Percentiles rank a stretch among this genome's conserved stretches.
Conservation (phyloP, 2,329 filamentous ascomycete genomes). For the Malbranchea zuffiana region DNA sequence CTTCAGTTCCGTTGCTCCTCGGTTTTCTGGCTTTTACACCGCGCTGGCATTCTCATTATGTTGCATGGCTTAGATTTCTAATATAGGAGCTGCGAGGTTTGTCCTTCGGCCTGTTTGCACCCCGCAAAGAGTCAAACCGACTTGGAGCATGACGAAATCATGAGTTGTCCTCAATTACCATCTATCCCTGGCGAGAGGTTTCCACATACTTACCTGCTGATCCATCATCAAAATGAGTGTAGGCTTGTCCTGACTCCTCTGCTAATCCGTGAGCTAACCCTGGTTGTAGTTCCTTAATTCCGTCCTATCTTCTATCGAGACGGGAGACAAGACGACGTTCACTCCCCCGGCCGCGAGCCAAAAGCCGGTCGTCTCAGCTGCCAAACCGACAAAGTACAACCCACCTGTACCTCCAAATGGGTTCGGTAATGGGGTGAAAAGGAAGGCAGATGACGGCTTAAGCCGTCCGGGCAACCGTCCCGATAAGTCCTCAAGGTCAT, state of each 20-base stretch:
- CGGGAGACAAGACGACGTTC: constrained; percentile 23
- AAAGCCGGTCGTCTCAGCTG: constrained; percentile 5
- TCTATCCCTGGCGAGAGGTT: constrained; percentile 12
- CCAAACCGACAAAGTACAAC: constrained; percentile 4
- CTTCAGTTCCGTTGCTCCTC: background rate
- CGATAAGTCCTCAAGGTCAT: constrained; percentile 16
- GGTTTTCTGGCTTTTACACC: constrained; percentile 3
- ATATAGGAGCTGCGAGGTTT: background rate
- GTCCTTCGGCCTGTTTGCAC: too few species aligned
- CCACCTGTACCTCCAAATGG: constrained; percentile 12
- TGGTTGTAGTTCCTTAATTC: constrained; percentile 39
- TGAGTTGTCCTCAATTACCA: constrained; percentile 10
- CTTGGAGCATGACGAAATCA: constrained; percentile 10
- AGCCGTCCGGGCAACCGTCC: constrained; percentile 21
- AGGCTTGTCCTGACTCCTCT: background rate
- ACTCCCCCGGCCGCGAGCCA: constrained; percentile 14
- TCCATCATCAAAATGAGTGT: constrained; percentile 12
- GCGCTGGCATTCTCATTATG: background rate
- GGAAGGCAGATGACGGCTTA: constrained; percentile 35
- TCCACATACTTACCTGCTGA: constrained; percentile 4
- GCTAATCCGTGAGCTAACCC: background rate
- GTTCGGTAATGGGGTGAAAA: constrained; percentile 20
- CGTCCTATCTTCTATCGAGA: constrained; percentile 41
- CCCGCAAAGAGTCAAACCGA: constrained; percentile 5
- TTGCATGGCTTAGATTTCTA: constrained; percentile 2